Evolutionary conservation across 2,329 filamentous ascomycete species (phyloP).

Genomic region (Colletotrichum liaoningense): DNA sequence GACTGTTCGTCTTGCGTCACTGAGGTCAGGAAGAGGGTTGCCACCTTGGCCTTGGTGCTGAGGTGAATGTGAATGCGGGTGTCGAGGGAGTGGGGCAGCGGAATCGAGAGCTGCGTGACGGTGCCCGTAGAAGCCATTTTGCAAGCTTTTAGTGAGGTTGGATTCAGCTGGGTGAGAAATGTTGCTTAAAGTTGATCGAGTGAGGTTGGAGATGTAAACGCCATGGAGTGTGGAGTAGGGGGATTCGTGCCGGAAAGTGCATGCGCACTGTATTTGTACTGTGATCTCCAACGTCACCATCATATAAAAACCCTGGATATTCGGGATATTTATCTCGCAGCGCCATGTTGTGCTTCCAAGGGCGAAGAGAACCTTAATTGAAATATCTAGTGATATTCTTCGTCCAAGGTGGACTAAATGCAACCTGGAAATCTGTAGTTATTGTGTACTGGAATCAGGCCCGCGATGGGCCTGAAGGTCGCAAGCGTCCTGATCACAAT

Average conservation of each 20-base stretch:
- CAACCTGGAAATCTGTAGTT: background rate
- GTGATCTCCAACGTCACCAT: background rate
- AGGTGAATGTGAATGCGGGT: constrained; percentile 71
- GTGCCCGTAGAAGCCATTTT: constrained; percentile 39
- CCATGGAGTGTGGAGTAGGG: background rate
- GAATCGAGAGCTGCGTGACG: constrained; percentile 63
- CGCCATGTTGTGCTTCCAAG: background rate
- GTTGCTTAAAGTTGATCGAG: background rate
- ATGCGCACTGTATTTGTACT: background rate
- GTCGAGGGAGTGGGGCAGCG: constrained; percentile 69
- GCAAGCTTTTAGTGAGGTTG: background rate
- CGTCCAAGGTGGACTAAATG: background rate
- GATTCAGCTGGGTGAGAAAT: background rate
- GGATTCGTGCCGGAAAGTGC: background rate
- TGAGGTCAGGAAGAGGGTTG: constrained; percentile 72
- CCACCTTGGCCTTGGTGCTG: constrained; percentile 66
- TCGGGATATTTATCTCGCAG: background rate
- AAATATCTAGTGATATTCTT: too few relatives aligned
- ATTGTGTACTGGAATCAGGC: background rate
- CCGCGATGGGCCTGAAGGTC: background rate
- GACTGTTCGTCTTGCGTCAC: constrained; percentile 63
- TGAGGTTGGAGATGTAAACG: constrained; percentile 24
- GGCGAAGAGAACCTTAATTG: too few relatives aligned
- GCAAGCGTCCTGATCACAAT: background rate
- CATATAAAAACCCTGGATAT: background rate